Percentiles rank a stretch among this genome's conserved stretches.
Conservation (phyloP, 2,329 filamentous ascomycete species). For the Hymenoscyphus albidus region DNA sequence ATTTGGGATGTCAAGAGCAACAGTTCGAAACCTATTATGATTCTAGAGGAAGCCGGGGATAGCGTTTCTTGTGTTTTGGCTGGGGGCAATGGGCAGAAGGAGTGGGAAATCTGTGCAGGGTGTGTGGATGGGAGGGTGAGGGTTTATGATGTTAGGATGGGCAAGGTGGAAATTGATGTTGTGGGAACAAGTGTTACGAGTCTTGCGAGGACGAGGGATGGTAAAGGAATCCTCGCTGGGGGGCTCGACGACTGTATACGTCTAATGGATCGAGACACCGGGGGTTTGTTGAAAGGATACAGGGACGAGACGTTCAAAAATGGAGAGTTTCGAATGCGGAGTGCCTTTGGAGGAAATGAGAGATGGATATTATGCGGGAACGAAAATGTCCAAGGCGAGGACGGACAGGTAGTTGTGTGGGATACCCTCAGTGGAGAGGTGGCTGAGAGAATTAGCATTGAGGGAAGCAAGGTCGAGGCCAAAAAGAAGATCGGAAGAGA, state of each 20-base stretch:
- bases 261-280: conserved; percentile 74
- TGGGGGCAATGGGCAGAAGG: conserved; percentile 26
- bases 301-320: conserved; percentile 46
- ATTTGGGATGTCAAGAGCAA: conserved; percentile 66
- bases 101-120: conserved; percentile 62
- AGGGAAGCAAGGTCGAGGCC: conserved; percentile 25
- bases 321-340: conserved; percentile 29
- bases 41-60: conserved; percentile 69
- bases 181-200: conserved; percentile 72
- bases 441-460: conserved; percentile 55
- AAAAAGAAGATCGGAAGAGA: conserved; percentile 56
- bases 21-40: conserved; percentile 63
- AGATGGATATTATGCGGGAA: conserved; percentile 77
- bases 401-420: conserved; percentile 62
- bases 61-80: conserved; percentile 46
- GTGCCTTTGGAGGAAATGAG: conserved; percentile 67
- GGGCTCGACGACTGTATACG: conserved; percentile 72
- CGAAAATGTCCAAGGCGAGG: conserved; percentile 45
- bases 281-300: conserved; percentile 71
- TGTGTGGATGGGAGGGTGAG: conserved; percentile 83
- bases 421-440: conserved; percentile 73
- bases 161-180: conserved; percentile 66
- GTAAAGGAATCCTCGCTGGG: conserved; percentile 69
- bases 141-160: conserved; percentile 78
- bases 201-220: conserved; percentile 66